A percentile compares a stretch with the other conserved stretches of the same genome.
Evolutionary conservation across 2,329 filamentous ascomycete genomes (phyloP).

Genomic region (Passalora sequoiae): DNA sequence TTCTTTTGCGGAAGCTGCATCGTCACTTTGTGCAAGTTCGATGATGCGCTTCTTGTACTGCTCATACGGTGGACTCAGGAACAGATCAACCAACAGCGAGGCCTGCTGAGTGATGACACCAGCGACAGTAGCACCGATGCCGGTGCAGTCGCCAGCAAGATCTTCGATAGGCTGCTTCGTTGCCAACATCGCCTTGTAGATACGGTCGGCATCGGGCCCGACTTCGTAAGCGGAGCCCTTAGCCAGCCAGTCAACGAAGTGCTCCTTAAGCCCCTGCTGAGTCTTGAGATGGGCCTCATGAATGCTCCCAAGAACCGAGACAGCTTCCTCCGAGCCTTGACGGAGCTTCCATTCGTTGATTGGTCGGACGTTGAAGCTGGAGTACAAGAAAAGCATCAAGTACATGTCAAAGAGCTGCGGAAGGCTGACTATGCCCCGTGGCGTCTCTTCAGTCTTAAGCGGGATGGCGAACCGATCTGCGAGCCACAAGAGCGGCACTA

Average conservation of each 20-base stretch:
- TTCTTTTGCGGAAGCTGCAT: conserved; percentile 41
- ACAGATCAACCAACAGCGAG: conserved; percentile 50
- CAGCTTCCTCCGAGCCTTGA: conserved; percentile 41
- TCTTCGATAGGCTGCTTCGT: conserved; percentile 46
- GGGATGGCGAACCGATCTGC: conserved; percentile 62
- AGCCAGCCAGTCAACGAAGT: conserved; percentile 44
- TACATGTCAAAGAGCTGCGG: conserved; percentile 45
- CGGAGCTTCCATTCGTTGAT: conserved; percentile 46
- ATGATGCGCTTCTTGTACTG: conserved; percentile 49
- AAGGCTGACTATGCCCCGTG: conserved; percentile 50
- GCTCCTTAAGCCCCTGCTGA: conserved; percentile 40
- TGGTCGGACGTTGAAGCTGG: conserved; percentile 51
- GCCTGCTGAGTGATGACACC: conserved; percentile 51
- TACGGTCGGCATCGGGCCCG: conserved; percentile 46
- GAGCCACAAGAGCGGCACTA: conserved; percentile 60
- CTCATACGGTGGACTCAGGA: conserved; percentile 47
- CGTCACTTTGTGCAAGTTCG: conserved; percentile 45
- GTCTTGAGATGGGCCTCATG: conserved; percentile 45
- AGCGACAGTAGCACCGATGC: conserved; percentile 47
- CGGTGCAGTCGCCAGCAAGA: conserved; percentile 48
- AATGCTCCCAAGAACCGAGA: conserved; percentile 35
- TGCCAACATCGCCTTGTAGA: conserved; percentile 48
- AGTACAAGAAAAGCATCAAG: conserved; percentile 47
- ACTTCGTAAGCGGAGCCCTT: conserved; percentile 49
- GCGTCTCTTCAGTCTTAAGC: conserved; percentile 57